Conservation (phyloP, 1,284 basidiomycete species). For the Microbotryomycetes sp. region DNA sequence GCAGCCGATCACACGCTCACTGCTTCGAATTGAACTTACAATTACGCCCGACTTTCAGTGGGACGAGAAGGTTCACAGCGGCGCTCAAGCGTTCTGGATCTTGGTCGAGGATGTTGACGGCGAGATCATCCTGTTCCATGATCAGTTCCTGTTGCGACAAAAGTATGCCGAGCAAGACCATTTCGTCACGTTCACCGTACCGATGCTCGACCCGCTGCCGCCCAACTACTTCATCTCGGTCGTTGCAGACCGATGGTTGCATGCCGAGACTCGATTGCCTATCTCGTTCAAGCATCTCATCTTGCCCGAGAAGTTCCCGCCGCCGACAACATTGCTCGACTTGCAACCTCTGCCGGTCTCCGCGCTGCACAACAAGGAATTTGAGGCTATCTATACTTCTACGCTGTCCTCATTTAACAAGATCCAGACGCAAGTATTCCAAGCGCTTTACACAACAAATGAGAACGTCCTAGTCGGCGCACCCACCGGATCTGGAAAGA, state of each 20-base stretch:
- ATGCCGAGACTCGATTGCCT: slow-evolving; percentile 86
- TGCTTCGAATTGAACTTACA: slow-evolving; percentile 79
- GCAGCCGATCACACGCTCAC: slow-evolving; percentile 81
- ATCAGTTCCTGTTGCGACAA: slow-evolving; percentile 82
- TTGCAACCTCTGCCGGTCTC: slow-evolving; percentile 83
- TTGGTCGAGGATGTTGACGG: slow-evolving; percentile 96
- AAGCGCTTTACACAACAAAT: slow-evolving; percentile 89
- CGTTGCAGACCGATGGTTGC: slow-evolving; percentile 91
- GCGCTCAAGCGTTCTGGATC: slow-evolving; percentile 82
- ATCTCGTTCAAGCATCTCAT: slow-evolving; percentile 98
- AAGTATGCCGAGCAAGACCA: slow-evolving; percentile 76
- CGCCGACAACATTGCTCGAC: slow-evolving; percentile 85
- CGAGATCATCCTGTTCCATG: slow-evolving; percentile 89
- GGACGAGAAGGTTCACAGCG: slow-evolving; percentile 89
- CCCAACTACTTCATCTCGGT: slow-evolving; percentile 97
- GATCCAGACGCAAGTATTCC: slow-evolving; percentile 98
- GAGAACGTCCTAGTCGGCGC: slow-evolving; percentile 95
- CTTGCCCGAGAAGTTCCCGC: slow-evolving; percentile 92
- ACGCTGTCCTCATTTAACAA: slow-evolving; percentile 79
- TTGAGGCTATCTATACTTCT: slow-evolving; percentile 72
- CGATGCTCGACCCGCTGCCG: slow-evolving; percentile 93
- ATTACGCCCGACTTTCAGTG: slow-evolving; percentile 94
- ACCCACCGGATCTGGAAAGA: slow-evolving; percentile 94
- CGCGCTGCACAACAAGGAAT: slow-evolving; percentile 85
- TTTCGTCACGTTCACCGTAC: slow-evolving; percentile 86